Base-by-base conservation (phyloP, 305 asterid species). In the Striga hermonthica region DNA sequence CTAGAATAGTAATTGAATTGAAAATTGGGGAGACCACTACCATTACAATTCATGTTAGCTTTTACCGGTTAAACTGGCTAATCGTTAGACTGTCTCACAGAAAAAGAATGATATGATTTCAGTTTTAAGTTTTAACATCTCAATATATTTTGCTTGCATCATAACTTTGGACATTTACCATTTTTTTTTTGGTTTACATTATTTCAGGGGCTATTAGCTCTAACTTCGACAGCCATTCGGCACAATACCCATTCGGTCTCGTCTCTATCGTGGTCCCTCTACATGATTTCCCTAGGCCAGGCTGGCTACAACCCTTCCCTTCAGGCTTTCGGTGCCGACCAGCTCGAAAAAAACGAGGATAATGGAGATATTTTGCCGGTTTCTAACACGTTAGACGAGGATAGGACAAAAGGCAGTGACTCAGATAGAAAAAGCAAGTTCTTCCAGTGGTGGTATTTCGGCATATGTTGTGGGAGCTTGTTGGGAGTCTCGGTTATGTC, bases 301-400 rank as follows among this genome's bases (percentile, higher is more conserved):
- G 92, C 87, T 0, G 95, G 86, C 5, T 93, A 87, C 59, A 93
- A 93, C 80, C 89, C 99, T 6, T 93, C 99, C 35, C 60, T 93
- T 12, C 99, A 93, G 73, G 96, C 97, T 2, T 93, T 90, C n/a
- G 99, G 89, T 6, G 97, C 95, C 0, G 97, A 90, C 12, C 99
- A 93, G 47, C 78, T 85, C 31, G 31, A 22, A 22, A 22, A 22
- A 22, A 22, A 22, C 31, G 31, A 22, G 0, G 88, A n/a, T n/a
- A n/a, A n/a, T n/a, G n/a, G n/a, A n/a, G n/a, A n/a, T n/a, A n/a
- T n/a, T n/a, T n/a, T 85, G 61, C 85, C 89, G 5, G 14, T 67
- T 50, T 60, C 69, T 0, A 81, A 71, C 61, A 65, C 5, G 31
- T 22, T 22, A 22, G 31, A 22, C 31, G 31, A 22, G 5, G 74